phyloP scores from a whole-genome alignment of 495 filamentous ascomycete genomes.

The Darksidea phi region DNA sequence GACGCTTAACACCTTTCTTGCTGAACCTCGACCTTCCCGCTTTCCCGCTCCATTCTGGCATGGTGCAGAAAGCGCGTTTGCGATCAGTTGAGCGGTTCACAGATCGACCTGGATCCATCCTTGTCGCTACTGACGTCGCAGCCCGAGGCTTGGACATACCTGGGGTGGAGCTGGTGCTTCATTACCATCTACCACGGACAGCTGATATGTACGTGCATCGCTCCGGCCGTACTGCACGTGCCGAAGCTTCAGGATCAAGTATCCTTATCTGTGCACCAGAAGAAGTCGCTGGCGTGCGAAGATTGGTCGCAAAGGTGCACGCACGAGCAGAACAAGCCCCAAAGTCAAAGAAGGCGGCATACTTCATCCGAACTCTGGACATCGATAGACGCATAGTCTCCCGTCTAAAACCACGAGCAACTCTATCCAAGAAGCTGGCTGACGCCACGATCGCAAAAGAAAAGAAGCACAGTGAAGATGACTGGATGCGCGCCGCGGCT shows the following conservation, averaged over 20 bases:
- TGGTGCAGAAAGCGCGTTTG: conserved; percentile 95
- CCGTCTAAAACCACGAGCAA: conserved; percentile 69
- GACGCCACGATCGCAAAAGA: conserved; percentile 82
- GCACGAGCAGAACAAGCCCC: conserved; percentile 43
- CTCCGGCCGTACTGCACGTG: conserved; percentile 91
- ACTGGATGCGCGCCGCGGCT: conserved; percentile 79
- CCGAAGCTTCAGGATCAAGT: conserved; percentile 69
- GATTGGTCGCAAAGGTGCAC: conserved; percentile 86
- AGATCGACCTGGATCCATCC: conserved; percentile 61
- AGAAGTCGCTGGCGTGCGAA: conserved; percentile 77
- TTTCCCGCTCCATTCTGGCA: conserved; percentile 81
- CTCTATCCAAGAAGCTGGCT: conserved; percentile 77
- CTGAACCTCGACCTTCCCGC: conserved; percentile 78
- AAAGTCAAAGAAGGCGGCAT: conserved; percentile 46
- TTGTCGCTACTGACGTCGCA: conserved; percentile 93
- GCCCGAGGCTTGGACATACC: conserved; percentile 96
- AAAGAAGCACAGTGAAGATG: conserved; percentile 76
- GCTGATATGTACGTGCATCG: conserved; percentile 95
- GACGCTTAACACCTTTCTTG: conserved; percentile 79
- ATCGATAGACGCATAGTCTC: conserved; percentile 76
- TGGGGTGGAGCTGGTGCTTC: conserved; percentile 78
- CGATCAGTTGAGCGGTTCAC: conserved; percentile 86
- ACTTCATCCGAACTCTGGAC: conserved; percentile 73
- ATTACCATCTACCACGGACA: conserved; percentile 90
- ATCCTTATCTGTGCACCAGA: conserved; percentile 88